A percentile compares a stretch with the other conserved stretches of the same genome.
These are phyloP conservation scores for Pseudogymnoascus sp. DNA, from an alignment of 2,329 filamentous ascomycete species.

Conservation along the genomic window DNA sequence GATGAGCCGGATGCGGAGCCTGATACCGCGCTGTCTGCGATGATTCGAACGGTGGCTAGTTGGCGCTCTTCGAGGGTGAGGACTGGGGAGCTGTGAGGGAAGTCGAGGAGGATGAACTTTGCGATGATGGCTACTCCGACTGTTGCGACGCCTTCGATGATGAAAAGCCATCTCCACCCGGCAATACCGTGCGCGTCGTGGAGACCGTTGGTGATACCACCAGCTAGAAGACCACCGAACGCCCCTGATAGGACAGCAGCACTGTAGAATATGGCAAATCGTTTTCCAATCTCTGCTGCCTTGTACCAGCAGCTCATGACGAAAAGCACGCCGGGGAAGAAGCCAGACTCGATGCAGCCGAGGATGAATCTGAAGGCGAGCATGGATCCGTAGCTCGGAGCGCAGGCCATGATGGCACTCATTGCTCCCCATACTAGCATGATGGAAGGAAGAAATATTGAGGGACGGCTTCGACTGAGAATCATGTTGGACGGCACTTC, in stretches of 20 bases:
- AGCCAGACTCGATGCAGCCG: constrained; percentile 44
- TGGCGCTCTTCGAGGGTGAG: constrained; percentile 34
- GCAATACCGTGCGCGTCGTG: constrained; percentile 39
- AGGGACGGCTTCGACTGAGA: constrained; percentile 37
- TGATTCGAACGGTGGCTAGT: constrained; percentile 38
- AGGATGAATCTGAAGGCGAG: constrained; percentile 43
- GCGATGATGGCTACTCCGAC: constrained; percentile 34
- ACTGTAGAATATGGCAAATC: constrained; percentile 51
- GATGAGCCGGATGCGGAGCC: constrained; percentile 17
- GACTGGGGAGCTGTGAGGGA: constrained; percentile 38
- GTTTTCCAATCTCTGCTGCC: constrained; percentile 44
- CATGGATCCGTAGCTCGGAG: constrained; percentile 41
- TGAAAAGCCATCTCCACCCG: constrained; percentile 49
- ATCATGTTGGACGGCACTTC: constrained; percentile 44
- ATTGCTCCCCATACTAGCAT: constrained; percentile 43
- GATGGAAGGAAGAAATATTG: constrained; percentile 37
- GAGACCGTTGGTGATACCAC: constrained; percentile 34
- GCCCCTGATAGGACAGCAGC: constrained; percentile 47
- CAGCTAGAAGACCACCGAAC: constrained; percentile 41
- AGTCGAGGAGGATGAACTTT: constrained; percentile 42
- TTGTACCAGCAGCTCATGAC: constrained; percentile 53
- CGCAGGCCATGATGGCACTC: constrained; percentile 43
- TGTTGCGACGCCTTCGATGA: constrained; percentile 38
- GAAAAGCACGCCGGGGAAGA: constrained; percentile 45
- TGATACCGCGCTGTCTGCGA: constrained; percentile 35